These are phyloP conservation scores for Rhizopogon sp. DNA, from an alignment of 768 basidiomycete genomes.

Conservation along the genomic window DNA sequence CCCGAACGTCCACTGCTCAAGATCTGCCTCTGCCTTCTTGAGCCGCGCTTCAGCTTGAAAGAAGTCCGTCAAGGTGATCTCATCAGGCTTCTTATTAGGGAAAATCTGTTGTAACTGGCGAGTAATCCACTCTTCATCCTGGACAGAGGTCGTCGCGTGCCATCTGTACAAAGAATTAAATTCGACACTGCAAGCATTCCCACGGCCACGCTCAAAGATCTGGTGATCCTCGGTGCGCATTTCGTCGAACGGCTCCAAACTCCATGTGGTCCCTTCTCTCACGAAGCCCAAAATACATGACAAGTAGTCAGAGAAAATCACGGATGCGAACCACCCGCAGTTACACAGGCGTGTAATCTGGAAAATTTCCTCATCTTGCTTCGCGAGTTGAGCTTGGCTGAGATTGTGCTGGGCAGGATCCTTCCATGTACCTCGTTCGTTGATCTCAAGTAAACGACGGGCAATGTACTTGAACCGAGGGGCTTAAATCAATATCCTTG, in stretches of 20 bases:
- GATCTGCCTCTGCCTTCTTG: constrained; percentile 36
- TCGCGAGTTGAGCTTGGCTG: constrained; percentile 30
- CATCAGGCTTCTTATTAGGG: constrained; percentile 43
- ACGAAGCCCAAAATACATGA: constrained; percentile 76
- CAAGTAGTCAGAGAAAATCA: constrained; percentile 84
- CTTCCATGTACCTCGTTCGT: constrained; percentile 62
- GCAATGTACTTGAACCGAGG: constrained; percentile 61
- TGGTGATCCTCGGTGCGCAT: constrained; percentile 57
- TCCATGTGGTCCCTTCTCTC: constrained; percentile 72
- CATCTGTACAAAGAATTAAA: constrained; percentile 84
- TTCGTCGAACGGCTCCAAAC: constrained; percentile 71
- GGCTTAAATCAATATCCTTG: not conserved
- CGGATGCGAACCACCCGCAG: constrained; percentile 72
- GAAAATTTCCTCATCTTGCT: constrained; percentile 76
- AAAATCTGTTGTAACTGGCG: constrained; percentile 50
- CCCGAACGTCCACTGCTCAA: constrained; percentile 65
- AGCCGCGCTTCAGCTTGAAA: constrained; percentile 37
- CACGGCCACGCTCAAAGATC: constrained; percentile 72
- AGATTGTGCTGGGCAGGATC: constrained; percentile 46
- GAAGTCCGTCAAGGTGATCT: constrained; percentile 47
- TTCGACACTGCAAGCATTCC: constrained; percentile 83
- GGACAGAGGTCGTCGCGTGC: constrained; percentile 74
- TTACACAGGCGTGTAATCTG: constrained; percentile 76
- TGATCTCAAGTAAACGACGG: constrained; percentile 70
- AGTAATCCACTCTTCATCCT: constrained; percentile 69